Conservation (phyloP, 257 asterid genomes). For the Capsicum pubescens region DNA sequence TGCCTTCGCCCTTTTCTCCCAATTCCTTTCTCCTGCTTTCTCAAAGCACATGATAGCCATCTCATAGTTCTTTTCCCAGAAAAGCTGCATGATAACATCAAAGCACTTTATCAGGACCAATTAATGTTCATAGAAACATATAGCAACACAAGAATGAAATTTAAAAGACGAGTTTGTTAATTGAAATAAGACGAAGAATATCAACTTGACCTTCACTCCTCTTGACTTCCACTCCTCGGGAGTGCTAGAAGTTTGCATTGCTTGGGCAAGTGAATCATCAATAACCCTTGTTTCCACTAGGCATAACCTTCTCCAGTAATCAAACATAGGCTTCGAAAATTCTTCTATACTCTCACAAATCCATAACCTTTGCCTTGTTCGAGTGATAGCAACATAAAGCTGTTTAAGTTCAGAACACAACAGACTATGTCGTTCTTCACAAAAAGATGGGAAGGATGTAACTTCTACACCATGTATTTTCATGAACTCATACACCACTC, state of each 20-base stretch:
- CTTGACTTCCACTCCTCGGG: slow-evolving; percentile 71
- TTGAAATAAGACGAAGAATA: not conserved
- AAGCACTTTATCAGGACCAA: not conserved
- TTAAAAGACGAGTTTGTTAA: not conserved
- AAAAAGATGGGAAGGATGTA: slow-evolving; percentile 53
- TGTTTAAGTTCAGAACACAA: slow-evolving; percentile 74
- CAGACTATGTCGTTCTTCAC: slow-evolving; percentile 52
- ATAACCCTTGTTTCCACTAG: slow-evolving; percentile 59
- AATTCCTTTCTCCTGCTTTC: slow-evolving; percentile 59
- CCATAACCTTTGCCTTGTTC: slow-evolving; percentile 79
- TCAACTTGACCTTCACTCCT: slow-evolving; percentile 58
- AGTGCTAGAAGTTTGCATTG: slow-evolving; percentile 70
- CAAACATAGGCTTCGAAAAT: slow-evolving; percentile 60
- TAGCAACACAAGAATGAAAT: not conserved
- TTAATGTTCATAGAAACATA: not conserved
- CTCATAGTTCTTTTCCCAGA: slow-evolving; percentile 66
- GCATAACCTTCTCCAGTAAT: slow-evolving; percentile 61
- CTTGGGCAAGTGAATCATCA: slow-evolving; percentile 59
- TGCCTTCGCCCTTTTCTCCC: slow-evolving; percentile 71
- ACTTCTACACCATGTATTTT: slow-evolving; percentile 50
- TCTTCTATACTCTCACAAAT: slow-evolving; percentile 63
- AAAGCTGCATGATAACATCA: slow-evolving; percentile 48
- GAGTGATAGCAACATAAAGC: slow-evolving; percentile 67
- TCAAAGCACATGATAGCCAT: slow-evolving; percentile 76
- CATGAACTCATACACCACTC: slow-evolving; percentile 64